Evolutionary conservation across 2,329 filamentous ascomycete genomes (phyloP), one percentile per base, ranked within the genome.

Genomic region (Teratosphaeria epicoccoides): DNA sequence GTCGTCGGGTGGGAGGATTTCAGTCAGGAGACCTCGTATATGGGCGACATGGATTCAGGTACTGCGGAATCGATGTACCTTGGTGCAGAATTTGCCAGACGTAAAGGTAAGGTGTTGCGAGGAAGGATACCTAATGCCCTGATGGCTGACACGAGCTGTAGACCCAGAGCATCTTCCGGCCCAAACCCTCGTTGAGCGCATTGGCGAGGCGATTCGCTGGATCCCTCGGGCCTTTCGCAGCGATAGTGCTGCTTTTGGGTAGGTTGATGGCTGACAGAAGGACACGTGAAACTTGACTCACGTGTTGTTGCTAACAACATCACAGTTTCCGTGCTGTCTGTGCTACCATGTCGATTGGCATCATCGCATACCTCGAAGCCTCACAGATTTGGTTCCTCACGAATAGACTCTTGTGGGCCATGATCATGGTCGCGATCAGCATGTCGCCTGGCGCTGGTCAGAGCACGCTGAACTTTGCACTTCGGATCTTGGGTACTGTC

Each of bases 121-220:
- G n/a, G 6, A 40, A 2, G 17, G 33, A 4, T n/a, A 2, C 10
- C 3, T 20, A 20, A 40, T 40, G 6, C 9, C 14, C 6, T 20
- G n/a, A 17, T 7, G 9, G 20, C 33, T 40, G n/a, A 40, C 33
- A 3, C 20, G n/a, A 17, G 33, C n/a, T 17, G 26, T 80, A 59
- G 84, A 90, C 57, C 86, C 85, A 0, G 86, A 90, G 61, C 87
- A 89, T 66, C 70, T 88, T 0, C 83, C 83, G 0, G 76, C 86
- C 0, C 68, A 69, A 6, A 86, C 77, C 24, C 57, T 63, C 0
- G 79, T 78, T 68, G 73, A 90, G 63, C 77, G 70, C 22, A 68
- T 82, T 47, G 85, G 85, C 0, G 78, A 88, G 56, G 65, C 64
- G 2, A 56, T 89, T 10, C 73, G 85, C 17, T 65, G 68, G 1